Evolutionary conservation across 129 eudicot species (phyloP), one percentile per base, ranked within the genome.

Genomic region (Silybum marianum): DNA sequence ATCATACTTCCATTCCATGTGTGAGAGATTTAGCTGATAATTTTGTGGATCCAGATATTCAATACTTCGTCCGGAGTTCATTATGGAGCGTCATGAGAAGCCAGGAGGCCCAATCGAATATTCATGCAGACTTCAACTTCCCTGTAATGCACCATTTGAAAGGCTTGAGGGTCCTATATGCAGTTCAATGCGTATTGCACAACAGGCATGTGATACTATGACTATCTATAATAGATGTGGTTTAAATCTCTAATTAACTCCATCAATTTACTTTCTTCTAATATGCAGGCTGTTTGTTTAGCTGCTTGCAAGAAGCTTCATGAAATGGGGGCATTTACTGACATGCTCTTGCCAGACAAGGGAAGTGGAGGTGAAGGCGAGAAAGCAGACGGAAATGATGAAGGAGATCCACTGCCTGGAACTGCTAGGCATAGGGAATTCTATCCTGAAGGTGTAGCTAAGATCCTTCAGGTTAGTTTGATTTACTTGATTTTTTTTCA

Each of bases 241-340:
- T 84, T 69, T 14, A 13, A 26, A 42, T 69, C 74, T 63, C 58
- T 19, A 24, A 66, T 28, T 9, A 22, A 36, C 24, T 65, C 40
- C 66, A 54, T 48, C 54, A 63, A 82, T 21, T 79, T 48, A 7
- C 28, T 68, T 51, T 65, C 6, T 22, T 76, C n/a, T 36, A 40
- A 67, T 68, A 19, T 78, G 90, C 90, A 95, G 99, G 97, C 98
- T 70, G 99, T 93, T 90, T 95, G 99, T 81, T 85, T 95, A 78
- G 93, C 93, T 88, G 99, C 99, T 85, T 95, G 99, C 87, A 95
- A 95, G 93, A 95, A 95, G 92, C 97, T 95, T 68, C 99, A 95
- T 82, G 98, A 95, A 88, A 91, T 93, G 97, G 98, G 99, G 51
- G 99, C 98, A 70, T 92, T 95, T 87, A 95, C 99, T 58, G 99